Evolutionary conservation across 345 rosid genomes (phyloP).

Genomic region (Ailanthus altissimus): DNA sequence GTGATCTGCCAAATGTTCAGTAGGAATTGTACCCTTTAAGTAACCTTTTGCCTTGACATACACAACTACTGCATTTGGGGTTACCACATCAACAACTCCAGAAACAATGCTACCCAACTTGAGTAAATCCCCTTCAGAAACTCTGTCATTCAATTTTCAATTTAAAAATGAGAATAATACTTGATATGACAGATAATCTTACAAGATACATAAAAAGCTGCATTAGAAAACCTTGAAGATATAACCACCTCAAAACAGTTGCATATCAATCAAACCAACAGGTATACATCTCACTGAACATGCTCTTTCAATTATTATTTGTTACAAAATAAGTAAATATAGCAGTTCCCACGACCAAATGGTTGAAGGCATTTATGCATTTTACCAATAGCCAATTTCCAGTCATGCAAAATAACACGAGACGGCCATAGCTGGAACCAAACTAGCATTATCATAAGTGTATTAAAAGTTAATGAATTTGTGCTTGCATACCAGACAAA

Average conservation of each 20-base stretch:
- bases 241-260: neutral
- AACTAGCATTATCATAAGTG: neutral
- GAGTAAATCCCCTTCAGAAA: slow-evolving; percentile 70
- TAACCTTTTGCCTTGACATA: slow-evolving; percentile 55
- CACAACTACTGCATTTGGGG: slow-evolving; percentile 57
- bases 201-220: slow-evolving; percentile 3
- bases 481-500: neutral
- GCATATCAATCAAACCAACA: neutral
- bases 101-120: slow-evolving; percentile 80
- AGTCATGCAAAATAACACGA: neutral
- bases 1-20: slow-evolving; percentile 92
- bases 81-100: slow-evolving; percentile 74
- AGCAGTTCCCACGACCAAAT: neutral
- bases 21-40: slow-evolving; percentile 69
- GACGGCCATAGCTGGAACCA: neutral
- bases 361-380: neutral
- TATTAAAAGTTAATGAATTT: neutral
- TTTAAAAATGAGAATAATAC: neutral
- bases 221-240: slow-evolving; percentile 1
- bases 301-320: neutral
- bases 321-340: neutral
- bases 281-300: neutral
- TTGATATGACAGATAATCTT: neutral
- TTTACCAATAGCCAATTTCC: neutral
- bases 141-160: slow-evolving; percentile 41